A percentile compares a stretch with the other conserved stretches of the same genome.
Evolutionary conservation across 2,329 filamentous ascomycete species (phyloP).

Genomic region (Teratosphaeria nubilosa): DNA sequence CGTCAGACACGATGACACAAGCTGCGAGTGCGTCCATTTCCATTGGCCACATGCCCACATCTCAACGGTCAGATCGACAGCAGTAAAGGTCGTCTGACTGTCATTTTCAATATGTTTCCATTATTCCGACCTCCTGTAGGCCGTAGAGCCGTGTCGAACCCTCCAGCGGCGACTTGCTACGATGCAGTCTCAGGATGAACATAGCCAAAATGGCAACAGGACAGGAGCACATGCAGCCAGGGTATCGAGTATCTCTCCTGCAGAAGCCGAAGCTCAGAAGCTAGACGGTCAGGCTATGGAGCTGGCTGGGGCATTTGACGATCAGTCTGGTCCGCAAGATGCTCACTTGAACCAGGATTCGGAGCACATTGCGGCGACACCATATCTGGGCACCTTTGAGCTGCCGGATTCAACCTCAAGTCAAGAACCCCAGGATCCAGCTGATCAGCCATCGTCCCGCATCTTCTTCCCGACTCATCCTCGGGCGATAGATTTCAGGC

Average conservation of each 20-base stretch:
- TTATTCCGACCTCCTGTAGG: background rate
- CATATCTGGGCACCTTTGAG: background rate
- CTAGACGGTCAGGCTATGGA: background rate
- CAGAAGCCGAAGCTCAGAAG: background rate
- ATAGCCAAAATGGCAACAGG: background rate
- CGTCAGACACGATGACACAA: background rate
- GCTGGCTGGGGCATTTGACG: background rate
- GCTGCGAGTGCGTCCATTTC: background rate
- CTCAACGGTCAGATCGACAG: background rate
- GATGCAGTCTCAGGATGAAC: background rate
- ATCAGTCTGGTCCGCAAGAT: background rate
- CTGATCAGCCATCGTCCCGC: background rate
- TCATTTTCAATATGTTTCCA: background rate
- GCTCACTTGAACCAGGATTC: background rate
- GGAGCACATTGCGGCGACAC: background rate
- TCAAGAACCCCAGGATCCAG: background rate
- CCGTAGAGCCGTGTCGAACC: background rate
- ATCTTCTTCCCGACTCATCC: background rate
- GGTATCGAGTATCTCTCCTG: background rate
- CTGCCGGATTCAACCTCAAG: background rate
- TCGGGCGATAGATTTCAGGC: background rate
- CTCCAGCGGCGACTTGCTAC: background rate
- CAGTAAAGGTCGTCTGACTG: background rate
- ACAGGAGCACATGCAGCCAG: background rate
- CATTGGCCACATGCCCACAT: background rate